phyloP scores from a whole-genome alignment of 1,139 yeast genomes.

The Geotrichum bryndzae region DNA sequence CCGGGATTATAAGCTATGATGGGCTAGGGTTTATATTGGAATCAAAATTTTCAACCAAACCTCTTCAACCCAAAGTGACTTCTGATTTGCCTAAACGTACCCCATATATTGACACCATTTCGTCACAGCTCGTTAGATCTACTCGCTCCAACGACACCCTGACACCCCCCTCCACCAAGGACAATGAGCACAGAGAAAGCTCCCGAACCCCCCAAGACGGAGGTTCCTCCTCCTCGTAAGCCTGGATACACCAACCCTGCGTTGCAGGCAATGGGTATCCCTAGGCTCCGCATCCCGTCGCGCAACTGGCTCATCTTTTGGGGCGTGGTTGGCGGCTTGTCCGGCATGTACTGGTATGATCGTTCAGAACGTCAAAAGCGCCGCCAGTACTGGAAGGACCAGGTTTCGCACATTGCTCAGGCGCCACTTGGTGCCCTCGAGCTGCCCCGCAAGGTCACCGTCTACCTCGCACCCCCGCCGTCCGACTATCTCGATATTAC shows the following conservation, averaged over 20 bases:
- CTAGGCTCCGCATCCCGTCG: conserved; percentile 70
- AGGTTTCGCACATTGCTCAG: conserved; percentile 49
- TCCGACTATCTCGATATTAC: conserved; percentile 81
- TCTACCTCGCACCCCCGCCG: conserved; percentile 94
- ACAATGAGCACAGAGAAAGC: conserved; percentile 5
- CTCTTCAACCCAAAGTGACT: neutral
- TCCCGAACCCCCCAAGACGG: conserved; percentile 7
- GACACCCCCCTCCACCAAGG: neutral
- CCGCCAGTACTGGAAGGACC: conserved; percentile 59
- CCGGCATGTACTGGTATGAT: conserved; percentile 77
- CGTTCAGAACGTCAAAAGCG: conserved; percentile 63
- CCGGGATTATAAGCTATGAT: neutral
- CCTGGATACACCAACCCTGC: conserved; percentile 79
- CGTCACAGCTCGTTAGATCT: neutral
- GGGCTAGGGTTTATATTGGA: neutral
- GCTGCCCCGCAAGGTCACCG: conserved; percentile 68
- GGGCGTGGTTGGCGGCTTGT: conserved; percentile 56
- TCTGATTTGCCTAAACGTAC: neutral
- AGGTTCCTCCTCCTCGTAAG: conserved; percentile 16
- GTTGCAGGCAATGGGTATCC: conserved; percentile 79
- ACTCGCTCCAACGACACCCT: neutral
- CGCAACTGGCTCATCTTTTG: conserved; percentile 92
- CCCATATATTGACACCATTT: neutral
- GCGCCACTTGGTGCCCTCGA: conserved; percentile 43
- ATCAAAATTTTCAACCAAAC: neutral